These are phyloP conservation scores for Cryomyces antarcticus DNA, from an alignment of 495 filamentous ascomycete species.

Conservation along the genomic window DNA sequence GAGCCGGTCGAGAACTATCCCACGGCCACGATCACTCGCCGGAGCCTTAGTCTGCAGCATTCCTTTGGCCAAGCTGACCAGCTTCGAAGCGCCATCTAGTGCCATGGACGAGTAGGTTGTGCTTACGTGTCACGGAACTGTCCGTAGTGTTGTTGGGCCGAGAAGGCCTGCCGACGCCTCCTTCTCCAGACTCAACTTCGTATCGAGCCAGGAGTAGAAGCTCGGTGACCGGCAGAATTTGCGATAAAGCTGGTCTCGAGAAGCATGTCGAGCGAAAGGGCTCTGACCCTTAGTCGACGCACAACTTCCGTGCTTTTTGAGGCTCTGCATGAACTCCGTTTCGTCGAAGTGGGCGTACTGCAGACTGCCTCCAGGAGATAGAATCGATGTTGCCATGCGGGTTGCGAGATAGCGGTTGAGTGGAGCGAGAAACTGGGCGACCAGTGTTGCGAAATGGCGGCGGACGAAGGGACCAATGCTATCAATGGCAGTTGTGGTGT, in stretches of 20 bases:
- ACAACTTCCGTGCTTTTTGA: slow-evolving; percentile 14
- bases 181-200: slow-evolving; percentile 17
- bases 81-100: too few relatives aligned
- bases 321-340: slow-evolving; percentile 12
- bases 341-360: slow-evolving; percentile 14
- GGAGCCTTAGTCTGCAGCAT: too few relatives aligned
- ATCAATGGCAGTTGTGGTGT: slow-evolving; percentile 1
- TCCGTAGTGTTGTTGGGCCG: background rate
- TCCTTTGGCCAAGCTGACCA: too few relatives aligned
- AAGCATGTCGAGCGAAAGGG: slow-evolving; percentile 11
- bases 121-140: too few relatives aligned
- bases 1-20: too few relatives aligned
- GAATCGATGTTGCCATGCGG: slow-evolving; percentile 3
- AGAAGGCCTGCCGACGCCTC: slow-evolving; percentile 12
- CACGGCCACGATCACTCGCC: too few relatives aligned
- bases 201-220: slow-evolving; percentile 19
- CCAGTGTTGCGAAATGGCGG: slow-evolving; percentile 15
- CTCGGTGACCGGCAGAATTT: slow-evolving; percentile 14
- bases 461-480: slow-evolving; percentile 12
- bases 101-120: too few relatives aligned
- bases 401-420: slow-evolving; percentile 17
- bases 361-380: slow-evolving; percentile 8
- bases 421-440: slow-evolving; percentile 16
- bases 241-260: slow-evolving; percentile 12
- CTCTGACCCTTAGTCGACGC: slow-evolving; percentile 12